phyloP scores from a whole-genome alignment of 2,329 filamentous ascomycete species.

The Epichloe aotearoae region DNA sequence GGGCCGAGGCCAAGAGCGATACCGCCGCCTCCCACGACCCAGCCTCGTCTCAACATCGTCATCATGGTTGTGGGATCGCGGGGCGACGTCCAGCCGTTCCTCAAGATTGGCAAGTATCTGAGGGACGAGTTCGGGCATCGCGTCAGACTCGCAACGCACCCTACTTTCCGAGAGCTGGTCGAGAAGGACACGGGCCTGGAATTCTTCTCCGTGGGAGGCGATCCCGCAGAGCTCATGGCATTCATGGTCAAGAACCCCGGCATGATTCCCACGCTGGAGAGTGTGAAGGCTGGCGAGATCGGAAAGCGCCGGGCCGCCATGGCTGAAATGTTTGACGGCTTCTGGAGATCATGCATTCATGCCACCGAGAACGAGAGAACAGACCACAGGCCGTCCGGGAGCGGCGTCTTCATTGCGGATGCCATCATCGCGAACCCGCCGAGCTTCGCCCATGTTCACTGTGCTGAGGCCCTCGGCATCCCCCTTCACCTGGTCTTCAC shows the following conservation, averaged over 20 bases:
- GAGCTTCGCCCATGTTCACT: conserved; percentile 65
- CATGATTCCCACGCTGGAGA: conserved; percentile 60
- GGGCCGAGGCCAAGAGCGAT: conserved; percentile 10
- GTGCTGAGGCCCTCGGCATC: conserved; percentile 64
- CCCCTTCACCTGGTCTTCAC: conserved; percentile 84
- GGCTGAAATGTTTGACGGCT: conserved; percentile 72
- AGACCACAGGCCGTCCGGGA: conserved; percentile 41
- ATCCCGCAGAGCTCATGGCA: conserved; percentile 70
- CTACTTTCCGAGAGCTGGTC: conserved; percentile 63
- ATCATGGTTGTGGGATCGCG: conserved; percentile 74
- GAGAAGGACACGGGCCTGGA: conserved; percentile 60
- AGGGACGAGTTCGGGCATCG: conserved; percentile 60
- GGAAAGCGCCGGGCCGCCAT: conserved; percentile 53
- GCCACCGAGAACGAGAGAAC: conserved; percentile 53
- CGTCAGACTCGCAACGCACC: conserved; percentile 67
- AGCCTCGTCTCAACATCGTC: conserved; percentile 58
- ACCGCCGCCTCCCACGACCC: conserved; percentile 16
- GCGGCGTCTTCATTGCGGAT: conserved; percentile 52
- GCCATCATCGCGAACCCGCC: conserved; percentile 80
- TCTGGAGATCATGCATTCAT: conserved; percentile 68
- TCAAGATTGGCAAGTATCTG: conserved; percentile 60
- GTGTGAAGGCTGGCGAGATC: conserved; percentile 61
- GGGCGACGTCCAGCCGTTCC: conserved; percentile 70
- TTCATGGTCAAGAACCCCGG: conserved; percentile 83
- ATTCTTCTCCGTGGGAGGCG: conserved; percentile 69